Conservation (phyloP, 495 filamentous ascomycete genomes). For the Xylaria flabelliformis region DNA sequence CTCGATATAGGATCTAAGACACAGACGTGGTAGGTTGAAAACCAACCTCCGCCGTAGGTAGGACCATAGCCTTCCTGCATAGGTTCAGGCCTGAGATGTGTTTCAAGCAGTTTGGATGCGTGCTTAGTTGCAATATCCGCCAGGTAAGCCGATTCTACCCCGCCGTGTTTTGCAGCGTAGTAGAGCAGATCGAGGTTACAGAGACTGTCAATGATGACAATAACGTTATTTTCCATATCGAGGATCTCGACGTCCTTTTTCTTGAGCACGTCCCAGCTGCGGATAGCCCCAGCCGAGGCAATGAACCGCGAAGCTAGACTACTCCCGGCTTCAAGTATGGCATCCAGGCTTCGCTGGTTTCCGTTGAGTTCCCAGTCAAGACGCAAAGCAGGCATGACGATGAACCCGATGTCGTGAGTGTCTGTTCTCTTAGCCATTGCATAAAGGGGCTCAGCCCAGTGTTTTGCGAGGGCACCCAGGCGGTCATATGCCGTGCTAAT, state of each 20-base stretch:
- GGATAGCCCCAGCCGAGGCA: background rate
- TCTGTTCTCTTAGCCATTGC: background rate
- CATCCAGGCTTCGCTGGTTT: background rate
- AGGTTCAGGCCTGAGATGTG: background rate
- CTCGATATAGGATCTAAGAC: background rate
- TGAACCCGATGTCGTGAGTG: background rate
- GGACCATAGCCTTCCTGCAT: background rate
- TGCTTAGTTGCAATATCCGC: background rate
- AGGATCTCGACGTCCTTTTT: background rate
- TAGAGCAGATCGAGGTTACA: background rate
- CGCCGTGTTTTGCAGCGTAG: background rate
- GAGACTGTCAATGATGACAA: slow-evolving; percentile 5
- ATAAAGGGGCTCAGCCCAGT: background rate
- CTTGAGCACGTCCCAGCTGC: background rate
- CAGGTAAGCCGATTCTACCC: background rate
- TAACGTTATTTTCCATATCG: background rate
- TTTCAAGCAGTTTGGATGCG: background rate
- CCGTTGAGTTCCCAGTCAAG: slow-evolving; percentile 6
- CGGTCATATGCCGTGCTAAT: background rate
- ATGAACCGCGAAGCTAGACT: slow-evolving; percentile 4
- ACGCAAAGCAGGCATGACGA: background rate
- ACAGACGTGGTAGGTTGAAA: background rate
- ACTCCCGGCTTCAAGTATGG: background rate
- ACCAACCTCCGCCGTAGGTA: background rate
- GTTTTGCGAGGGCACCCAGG: background rate